Percentiles rank a stretch among this genome's conserved stretches.
phyloP scores from a whole-genome alignment of 305 asterid species.

The Ilex paraguariensis region DNA sequence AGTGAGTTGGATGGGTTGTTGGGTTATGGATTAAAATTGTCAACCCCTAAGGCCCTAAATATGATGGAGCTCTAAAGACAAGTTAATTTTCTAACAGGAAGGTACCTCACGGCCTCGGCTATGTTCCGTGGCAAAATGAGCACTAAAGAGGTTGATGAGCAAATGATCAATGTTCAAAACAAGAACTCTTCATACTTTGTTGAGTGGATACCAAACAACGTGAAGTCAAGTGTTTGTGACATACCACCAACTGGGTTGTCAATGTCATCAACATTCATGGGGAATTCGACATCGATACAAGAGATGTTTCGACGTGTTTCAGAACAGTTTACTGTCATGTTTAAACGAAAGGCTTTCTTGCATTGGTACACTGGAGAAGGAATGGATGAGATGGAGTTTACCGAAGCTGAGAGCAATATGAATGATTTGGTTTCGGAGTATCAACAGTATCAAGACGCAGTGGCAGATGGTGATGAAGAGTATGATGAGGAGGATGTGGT shows the following conservation, averaged over 20 bases:
- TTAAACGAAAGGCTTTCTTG: slow-evolving; percentile 42
- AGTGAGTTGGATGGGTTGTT: background rate
- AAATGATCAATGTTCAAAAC: slow-evolving; percentile 46
- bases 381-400: slow-evolving; percentile 48
- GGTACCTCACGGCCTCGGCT: slow-evolving; percentile 30
- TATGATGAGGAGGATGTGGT: slow-evolving; percentile 21
- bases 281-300: slow-evolving; percentile 50
- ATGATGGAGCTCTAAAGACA: no score
- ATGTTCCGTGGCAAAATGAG: slow-evolving; percentile 40
- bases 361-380: slow-evolving; percentile 46
- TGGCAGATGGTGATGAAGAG: slow-evolving; percentile 30
- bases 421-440: slow-evolving; percentile 49
- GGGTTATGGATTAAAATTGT: no score
- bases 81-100: no score
- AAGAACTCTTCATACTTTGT: slow-evolving; percentile 45
- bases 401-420: slow-evolving; percentile 43
- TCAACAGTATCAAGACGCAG: slow-evolving; percentile 50
- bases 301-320: slow-evolving; percentile 50
- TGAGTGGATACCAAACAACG: slow-evolving; percentile 48
- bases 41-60: no score
- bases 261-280: slow-evolving; percentile 45
- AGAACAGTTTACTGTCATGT: slow-evolving; percentile 54
- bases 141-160: slow-evolving; percentile 41
- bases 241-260: slow-evolving; percentile 42
- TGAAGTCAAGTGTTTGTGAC: slow-evolving; percentile 48